These are phyloP conservation scores for Trichoderma reesei DNA, from an alignment of 495 filamentous ascomycete species.

Conservation along the genomic window DNA sequence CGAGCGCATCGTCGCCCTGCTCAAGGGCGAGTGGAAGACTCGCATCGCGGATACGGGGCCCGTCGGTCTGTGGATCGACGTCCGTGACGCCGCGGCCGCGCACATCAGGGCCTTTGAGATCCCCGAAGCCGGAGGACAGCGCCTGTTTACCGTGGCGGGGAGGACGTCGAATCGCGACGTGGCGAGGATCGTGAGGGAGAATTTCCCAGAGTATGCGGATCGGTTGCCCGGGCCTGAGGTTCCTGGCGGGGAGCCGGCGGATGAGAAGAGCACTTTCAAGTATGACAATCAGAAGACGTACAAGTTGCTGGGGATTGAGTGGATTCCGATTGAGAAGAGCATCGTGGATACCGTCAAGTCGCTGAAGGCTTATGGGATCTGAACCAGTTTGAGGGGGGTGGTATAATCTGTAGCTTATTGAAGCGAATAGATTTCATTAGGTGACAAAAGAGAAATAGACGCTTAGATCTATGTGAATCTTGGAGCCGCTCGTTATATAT, in stretches of 20 bases:
- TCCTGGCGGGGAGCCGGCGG: slow-evolving; percentile 26
- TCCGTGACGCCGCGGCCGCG: slow-evolving; percentile 48
- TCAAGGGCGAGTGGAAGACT: slow-evolving; percentile 51
- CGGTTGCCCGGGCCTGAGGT: slow-evolving; percentile 31
- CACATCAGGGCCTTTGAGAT: slow-evolving; percentile 45
- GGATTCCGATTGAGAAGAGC: slow-evolving; percentile 43
- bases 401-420: too few relatives aligned
- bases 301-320: slow-evolving; percentile 47
- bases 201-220: slow-evolving; percentile 43
- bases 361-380: slow-evolving; percentile 25
- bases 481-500: neutral
- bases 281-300: slow-evolving; percentile 42
- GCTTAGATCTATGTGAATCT: neutral
- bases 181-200: slow-evolving; percentile 35
- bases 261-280: slow-evolving; percentile 30
- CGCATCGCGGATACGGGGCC: slow-evolving; percentile 32
- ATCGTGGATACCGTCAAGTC: slow-evolving; percentile 49
- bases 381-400: neutral
- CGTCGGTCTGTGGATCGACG: slow-evolving; percentile 43
- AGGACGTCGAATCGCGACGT: slow-evolving; percentile 35
- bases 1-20: slow-evolving; percentile 33
- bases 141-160: slow-evolving; percentile 46
- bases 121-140: slow-evolving; percentile 40
- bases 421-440: too few relatives aligned
- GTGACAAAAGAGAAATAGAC: neutral